Base-by-base conservation (phyloP, 2,329 filamentous ascomycete genomes). In the Botrytis byssoidea region DNA sequence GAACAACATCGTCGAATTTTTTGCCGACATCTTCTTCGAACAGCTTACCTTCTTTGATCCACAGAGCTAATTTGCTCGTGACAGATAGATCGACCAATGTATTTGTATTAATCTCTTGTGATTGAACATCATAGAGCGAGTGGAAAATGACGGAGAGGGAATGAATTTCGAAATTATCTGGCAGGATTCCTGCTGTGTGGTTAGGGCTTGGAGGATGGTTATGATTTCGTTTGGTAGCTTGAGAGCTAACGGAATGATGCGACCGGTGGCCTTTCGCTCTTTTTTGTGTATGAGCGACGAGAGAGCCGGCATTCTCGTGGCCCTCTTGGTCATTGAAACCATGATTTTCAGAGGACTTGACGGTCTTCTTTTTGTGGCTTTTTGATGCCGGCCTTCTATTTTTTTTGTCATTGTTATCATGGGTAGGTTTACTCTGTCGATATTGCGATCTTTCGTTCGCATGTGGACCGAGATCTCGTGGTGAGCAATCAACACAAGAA, bases 401-500 rank as follows among this genome's bases (percentile, higher is more conserved):
- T 84, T 93, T 93, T 83, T 92, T 90, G 82, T 94, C 90, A 78
- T 86, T 84, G 25, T 83, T 83, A 77, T 80, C 83, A 78, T 78
- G 84, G 59, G 77, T 84, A 66, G 82, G 82, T 73, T 83, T 86
- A 77, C 86, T 84, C 78, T 89, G 86, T 75, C 92, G 87, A 74
- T 90, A 89, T 77, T 85, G 85, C 80, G 93, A 91, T 81, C 92
- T 90, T 79, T 94, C 92, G 76, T 89, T 89, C 74, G 96, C 95
- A 79, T 90, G 88, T 80, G 91, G 89, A 69, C 86, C 85, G 79
- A 98, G 83, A 29, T 85, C 84, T 76, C 94, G 88, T 29, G 95
- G 94, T 75, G 92, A 90, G 85, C 96, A 99, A 79, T 97, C 94
- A 79, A 90, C 90, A 84, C 96, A 99, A 73, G 91, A 93, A 85